Base-by-base conservation (phyloP, 2,329 filamentous ascomycete genomes). In the Lasiodiplodia citricola region DNA sequence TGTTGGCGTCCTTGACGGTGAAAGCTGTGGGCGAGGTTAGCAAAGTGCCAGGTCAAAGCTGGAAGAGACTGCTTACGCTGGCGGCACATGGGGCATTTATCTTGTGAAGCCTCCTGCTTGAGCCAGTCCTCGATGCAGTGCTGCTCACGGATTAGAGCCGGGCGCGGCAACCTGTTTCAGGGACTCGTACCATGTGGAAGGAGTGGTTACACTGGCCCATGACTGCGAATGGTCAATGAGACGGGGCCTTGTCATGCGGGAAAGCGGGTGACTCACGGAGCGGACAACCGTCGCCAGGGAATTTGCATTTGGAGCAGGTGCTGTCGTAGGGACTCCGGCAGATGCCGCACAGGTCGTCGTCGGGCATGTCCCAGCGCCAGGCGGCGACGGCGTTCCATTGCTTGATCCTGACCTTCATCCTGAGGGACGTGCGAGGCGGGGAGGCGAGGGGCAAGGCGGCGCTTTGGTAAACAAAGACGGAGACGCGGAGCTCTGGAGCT, bases 261-360 rank as follows among this genome's bases (percentile, higher is more conserved):
- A 44, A 62, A 14, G 54, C 25, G n/a, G 31, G 25, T 70, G 38
- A 84, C 91, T 80, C 83, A 97, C 95, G 86, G 70, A 99, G 86
- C 69, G 92, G 92, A 82, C 96, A 99, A 78, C 97, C 94, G 76
- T 99, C 96, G 69, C 96, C 96, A 16, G 96, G 96, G 78, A 94
- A 98, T 86, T 96, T 97, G 89, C 96, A 99, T 67, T 94, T 96
- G 57, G 96, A 94, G 84, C 96, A 99, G 31, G 96, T 98, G 70
- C 94, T 95, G 79, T 99, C 96, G 78, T 98, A 99, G 76, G 97
- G 92, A 71, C 97, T 94, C 78, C 97, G 95, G 82, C 96, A 99
- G 83, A 99, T 99, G 75, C 96, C 96, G 75, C 96, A 99, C 71
- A 98, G 94, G 79, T 99, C 95, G 82, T 97, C 95, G 75, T 97